phyloP scores from a whole-genome alignment of 306 rosid species.

The Quercus parvula region DNA sequence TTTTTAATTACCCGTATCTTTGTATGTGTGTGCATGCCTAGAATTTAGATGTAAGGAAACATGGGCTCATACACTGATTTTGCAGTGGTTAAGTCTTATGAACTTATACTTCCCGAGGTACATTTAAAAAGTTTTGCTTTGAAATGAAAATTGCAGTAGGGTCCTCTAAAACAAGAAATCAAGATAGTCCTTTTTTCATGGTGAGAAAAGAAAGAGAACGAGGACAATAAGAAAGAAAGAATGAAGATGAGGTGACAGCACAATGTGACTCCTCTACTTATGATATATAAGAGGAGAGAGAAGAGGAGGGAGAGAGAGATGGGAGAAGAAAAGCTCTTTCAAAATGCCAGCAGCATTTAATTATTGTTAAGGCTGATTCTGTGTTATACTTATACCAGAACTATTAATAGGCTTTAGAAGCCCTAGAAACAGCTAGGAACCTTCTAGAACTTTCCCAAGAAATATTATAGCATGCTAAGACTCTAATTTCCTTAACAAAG shows the following conservation, averaged over 20 bases:
- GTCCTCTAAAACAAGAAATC: neutral
- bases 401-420: neutral
- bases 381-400: neutral
- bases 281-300: neutral
- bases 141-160: neutral
- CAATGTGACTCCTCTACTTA: neutral
- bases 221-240: neutral
- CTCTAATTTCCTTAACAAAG: neutral
- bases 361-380: neutral
- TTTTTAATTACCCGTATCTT: neutral
- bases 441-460: neutral
- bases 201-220: neutral
- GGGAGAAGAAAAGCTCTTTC: neutral
- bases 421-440: neutral
- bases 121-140: neutral
- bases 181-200: neutral
- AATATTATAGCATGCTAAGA: neutral
- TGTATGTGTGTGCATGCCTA: neutral
- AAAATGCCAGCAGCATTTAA: neutral
- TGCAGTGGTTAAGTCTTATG: neutral
- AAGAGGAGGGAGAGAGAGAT: no score
- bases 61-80: neutral
- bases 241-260: neutral
- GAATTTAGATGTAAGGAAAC: neutral
- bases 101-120: neutral